Percentiles rank a stretch among this genome's conserved stretches.
Evolutionary conservation across 352 stramenopile species (phyloP).

Genomic region (Phytophthora ramorum): DNA sequence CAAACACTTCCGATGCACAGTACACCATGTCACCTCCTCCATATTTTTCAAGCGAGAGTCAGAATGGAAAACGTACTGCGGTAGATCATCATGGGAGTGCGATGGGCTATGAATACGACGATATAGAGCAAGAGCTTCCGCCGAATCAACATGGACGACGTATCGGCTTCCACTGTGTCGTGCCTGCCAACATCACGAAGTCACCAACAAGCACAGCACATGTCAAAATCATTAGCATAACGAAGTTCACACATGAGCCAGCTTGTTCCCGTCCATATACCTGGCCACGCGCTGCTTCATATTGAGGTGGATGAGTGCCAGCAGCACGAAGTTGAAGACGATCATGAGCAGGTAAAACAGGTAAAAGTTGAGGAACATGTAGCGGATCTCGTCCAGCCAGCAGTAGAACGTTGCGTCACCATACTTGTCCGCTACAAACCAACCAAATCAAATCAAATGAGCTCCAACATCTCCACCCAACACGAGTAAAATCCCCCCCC

Average conservation of each 20-base stretch:
- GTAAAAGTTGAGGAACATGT: constrained; percentile 85
- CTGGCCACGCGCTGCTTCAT: constrained; percentile 69
- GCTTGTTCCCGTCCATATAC: constrained; percentile 28
- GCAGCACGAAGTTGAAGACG: constrained; percentile 74
- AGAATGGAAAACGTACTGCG: constrained; percentile 45
- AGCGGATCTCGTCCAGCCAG: constrained; percentile 70
- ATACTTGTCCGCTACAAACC: constrained; percentile 57
- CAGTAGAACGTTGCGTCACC: constrained; percentile 87
- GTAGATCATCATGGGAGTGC: constrained; percentile 78
- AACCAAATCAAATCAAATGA: constrained; percentile 1
- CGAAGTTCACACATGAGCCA: background rate
- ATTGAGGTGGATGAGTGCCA: constrained; percentile 68
- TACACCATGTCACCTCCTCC: constrained; percentile 14
- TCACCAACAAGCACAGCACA: background rate
- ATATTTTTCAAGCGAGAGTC: background rate
- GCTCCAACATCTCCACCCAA: background rate
- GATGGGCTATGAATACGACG: constrained; percentile 71
- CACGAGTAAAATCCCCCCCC: background rate
- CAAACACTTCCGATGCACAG: constrained; percentile 40
- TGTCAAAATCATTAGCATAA: background rate
- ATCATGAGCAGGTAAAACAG: constrained; percentile 72
- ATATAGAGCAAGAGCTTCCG: constrained; percentile 78
- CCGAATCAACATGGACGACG: constrained; percentile 74
- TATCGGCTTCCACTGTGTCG: constrained; percentile 68
- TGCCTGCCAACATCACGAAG: constrained; percentile 35